These are phyloP conservation scores for Raddia guianensis DNA, from an alignment of 176 grass and related monocot genomes.

Conservation along the genomic window DNA sequence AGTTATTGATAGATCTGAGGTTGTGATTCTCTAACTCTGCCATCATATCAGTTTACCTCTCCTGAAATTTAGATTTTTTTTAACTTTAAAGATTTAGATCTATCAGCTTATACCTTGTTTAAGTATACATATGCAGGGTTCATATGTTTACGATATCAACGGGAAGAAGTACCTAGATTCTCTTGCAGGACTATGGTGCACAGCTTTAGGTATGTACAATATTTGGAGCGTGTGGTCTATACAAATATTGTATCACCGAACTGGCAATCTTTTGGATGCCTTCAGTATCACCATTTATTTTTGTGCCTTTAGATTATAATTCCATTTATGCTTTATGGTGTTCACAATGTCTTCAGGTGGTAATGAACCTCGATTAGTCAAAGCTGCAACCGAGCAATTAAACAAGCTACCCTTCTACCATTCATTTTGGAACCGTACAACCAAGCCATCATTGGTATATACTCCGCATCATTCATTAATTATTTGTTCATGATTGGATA, in stretches of 20 bases:
- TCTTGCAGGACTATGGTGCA: slow-evolving; percentile 94
- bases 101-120: background rate
- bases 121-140: slow-evolving; percentile 58
- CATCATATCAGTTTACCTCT: background rate
- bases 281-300: background rate
- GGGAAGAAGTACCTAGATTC: slow-evolving; percentile 91
- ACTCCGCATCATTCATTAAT: slow-evolving; percentile 17
- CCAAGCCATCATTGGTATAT: slow-evolving; percentile 81
- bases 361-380: slow-evolving; percentile 77
- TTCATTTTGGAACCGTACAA: slow-evolving; percentile 98
- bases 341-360: slow-evolving; percentile 71
- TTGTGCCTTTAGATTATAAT: slow-evolving; percentile 5
- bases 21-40: slow-evolving; percentile 31
- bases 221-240: background rate
- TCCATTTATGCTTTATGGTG: background rate
- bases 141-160: slow-evolving; percentile 86
- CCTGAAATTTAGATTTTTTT: slow-evolving; percentile 9
- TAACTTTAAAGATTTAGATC: background rate
- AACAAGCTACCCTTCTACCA: slow-evolving; percentile 96
- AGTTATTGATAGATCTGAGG: slow-evolving; percentile 92
- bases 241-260: background rate
- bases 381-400: slow-evolving; percentile 83
- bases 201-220: slow-evolving; percentile 74
- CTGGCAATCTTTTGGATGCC: slow-evolving; percentile 7
- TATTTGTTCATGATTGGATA: background rate